Percentiles rank a stretch among this genome's conserved stretches.
Conservation (phyloP, 2,329 filamentous ascomycete species). For the Calycina herbarum region DNA sequence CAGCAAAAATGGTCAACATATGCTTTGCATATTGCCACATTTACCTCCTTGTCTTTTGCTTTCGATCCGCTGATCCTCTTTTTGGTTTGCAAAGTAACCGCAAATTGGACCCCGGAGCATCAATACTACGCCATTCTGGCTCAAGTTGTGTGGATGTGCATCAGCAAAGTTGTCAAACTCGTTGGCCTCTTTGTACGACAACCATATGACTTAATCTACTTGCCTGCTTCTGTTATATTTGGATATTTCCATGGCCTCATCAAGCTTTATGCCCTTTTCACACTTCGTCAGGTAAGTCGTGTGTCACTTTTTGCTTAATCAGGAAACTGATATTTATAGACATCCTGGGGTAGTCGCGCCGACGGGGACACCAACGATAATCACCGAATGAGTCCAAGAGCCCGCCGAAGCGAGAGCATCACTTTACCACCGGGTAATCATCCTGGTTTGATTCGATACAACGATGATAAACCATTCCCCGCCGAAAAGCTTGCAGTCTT, state of each 20-base stretch:
- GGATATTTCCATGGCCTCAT: conserved; percentile 92
- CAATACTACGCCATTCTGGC: conserved; percentile 58
- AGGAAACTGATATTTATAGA: conserved; percentile 54
- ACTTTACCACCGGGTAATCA: conserved; percentile 46
- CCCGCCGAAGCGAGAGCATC: conserved; percentile 39
- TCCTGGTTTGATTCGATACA: conserved; percentile 47
- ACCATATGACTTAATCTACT: conserved; percentile 74
- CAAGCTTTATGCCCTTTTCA: conserved; percentile 84
- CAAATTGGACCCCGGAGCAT: conserved; percentile 54
- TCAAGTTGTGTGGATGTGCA: conserved; percentile 75
- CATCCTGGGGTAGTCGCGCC: conserved; percentile 91
- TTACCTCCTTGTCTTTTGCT: conserved; percentile 82
- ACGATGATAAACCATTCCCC: conserved; percentile 39
- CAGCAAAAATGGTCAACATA: conserved; percentile 94
- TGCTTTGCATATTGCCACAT: conserved; percentile 86
- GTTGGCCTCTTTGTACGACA: conserved; percentile 83
- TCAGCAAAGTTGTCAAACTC: conserved; percentile 90
- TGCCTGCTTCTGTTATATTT: conserved; percentile 85
- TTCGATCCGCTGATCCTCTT: conserved; percentile 73
- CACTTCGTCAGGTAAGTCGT: conserved; percentile 74
- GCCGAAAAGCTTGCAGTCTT: conserved; percentile 16
- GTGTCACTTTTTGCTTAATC: neutral
- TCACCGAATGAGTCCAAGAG: conserved; percentile 49
- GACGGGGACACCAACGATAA: conserved; percentile 85
- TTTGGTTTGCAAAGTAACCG: conserved; percentile 68